Evolutionary conservation across 257 asterid genomes (phyloP).

Genomic region (Henckelia pumila): DNA sequence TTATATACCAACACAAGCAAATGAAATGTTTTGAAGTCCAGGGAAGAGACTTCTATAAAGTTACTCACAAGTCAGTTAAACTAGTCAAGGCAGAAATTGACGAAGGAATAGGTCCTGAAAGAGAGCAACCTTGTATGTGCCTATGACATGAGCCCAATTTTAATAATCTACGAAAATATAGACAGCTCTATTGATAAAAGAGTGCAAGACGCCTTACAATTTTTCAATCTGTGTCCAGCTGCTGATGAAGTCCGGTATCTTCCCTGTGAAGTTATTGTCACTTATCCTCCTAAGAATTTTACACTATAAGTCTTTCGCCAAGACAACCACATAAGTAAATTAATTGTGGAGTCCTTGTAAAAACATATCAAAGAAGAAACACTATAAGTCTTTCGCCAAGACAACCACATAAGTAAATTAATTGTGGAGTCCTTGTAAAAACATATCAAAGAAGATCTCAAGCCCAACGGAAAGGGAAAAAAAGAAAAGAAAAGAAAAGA

Average conservation of each 20-base stretch:
- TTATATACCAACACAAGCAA: slow-evolving; percentile 1
- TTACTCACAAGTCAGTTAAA: slow-evolving; percentile 70
- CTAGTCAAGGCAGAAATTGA: slow-evolving; percentile 62
- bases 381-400: slow-evolving; percentile 4
- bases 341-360: neutral
- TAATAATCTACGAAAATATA: slow-evolving; percentile 11
- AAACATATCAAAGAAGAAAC: too few relatives aligned
- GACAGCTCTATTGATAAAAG: slow-evolving; percentile 3
- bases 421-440: neutral
- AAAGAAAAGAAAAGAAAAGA: too few relatives aligned
- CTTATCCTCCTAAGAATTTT: slow-evolving; percentile 59
- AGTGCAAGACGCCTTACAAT: slow-evolving; percentile 49
- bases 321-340: slow-evolving; percentile 10
- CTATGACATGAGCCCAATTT: slow-evolving; percentile 38
- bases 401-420: slow-evolving; percentile 8
- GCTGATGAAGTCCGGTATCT: slow-evolving; percentile 76
- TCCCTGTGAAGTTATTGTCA: slow-evolving; percentile 89
- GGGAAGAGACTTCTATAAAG: neutral
- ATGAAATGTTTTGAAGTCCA: neutral
- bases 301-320: slow-evolving; percentile 1
- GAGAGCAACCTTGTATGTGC: slow-evolving; percentile 90
- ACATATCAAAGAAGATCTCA: slow-evolving; percentile 1
- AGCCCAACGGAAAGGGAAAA: neutral
- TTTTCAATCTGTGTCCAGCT: slow-evolving; percentile 72
- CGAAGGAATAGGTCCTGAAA: slow-evolving; percentile 87